Evolutionary conservation across 2,329 filamentous ascomycete genomes (phyloP), one percentile per base, ranked within the genome.

Genomic region (Alternaria triticina): DNA sequence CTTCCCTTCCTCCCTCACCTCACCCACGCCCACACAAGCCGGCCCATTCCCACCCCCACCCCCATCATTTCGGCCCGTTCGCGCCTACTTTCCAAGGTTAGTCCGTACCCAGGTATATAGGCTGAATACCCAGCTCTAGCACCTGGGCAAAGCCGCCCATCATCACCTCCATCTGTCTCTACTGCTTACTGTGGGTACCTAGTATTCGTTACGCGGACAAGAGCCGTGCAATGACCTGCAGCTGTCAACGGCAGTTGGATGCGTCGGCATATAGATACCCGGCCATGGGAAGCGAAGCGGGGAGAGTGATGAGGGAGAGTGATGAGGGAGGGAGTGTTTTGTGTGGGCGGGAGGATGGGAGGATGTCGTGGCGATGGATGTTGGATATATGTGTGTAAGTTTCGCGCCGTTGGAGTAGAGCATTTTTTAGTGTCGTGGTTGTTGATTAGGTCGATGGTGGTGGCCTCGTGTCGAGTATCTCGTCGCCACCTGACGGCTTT

Each of bases 381-480:
- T 36, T 36, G 33, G n/a, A 36, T 7, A 36, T 36, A 3, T 15
- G 33, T 11, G 8, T 36, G n/a, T 36, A n/a, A 15, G 33, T 36
- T 36, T 36, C 8, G 33, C 33, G 33, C 33, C 33, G 33, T 36
- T 36, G 33, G 33, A 36, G 33, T 36, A 36, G 33, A n/a, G 15
- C n/a, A n/a, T n/a, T 15, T 36, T 36, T 36, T 36, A 36, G 33
- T 36, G 33, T 5, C 33, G 15, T 36, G 33, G n/a, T 36, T 3
- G 33, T 36, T 36, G 33, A 0, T 0, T 5, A 0, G 33, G 4
- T 9, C 33, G 4, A 5, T 0, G 33, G n/a, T 36, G 4, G 33
- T 36, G 4, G 30, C 30, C 30, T 36, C 33, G 33, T 36, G n/a
- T n/a, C 33, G 15, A 3, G 15, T 36, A 5, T 33, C 30, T 36